A percentile compares a stretch with the other conserved stretches of the same genome.
Evolutionary conservation across 176 grass and related monocot genomes (phyloP).

Genomic region (Zoysia japonica): DNA sequence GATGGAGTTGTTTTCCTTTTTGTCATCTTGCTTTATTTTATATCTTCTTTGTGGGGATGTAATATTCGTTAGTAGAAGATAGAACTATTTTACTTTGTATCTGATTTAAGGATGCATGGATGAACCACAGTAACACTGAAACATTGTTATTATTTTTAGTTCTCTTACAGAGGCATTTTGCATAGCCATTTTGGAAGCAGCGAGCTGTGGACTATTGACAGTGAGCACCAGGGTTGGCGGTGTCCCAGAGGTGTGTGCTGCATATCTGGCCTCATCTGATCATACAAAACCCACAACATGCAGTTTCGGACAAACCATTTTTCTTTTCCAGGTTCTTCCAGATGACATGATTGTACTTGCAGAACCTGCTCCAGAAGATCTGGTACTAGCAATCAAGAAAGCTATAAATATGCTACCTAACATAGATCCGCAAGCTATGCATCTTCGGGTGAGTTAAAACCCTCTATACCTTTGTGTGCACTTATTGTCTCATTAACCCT

Average conservation of each 20-base stretch:
- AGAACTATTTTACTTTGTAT: background rate
- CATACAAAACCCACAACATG: constrained; percentile 8
- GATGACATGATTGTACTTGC: constrained; percentile 98
- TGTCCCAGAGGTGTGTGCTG: constrained; percentile 69
- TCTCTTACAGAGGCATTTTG: constrained; percentile 98
- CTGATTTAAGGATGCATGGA: constrained; percentile 2
- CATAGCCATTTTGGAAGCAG: constrained; percentile 97
- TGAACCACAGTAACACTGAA: constrained; percentile 19
- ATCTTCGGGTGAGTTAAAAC: constrained; percentile 56
- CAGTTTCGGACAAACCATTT: background rate
- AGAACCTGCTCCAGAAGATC: constrained; percentile 77
- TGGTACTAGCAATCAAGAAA: constrained; percentile 76
- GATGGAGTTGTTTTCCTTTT: background rate
- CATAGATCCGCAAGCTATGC: constrained; percentile 87
- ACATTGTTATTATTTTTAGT: constrained; percentile 51
- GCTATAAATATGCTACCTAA: constrained; percentile 85
- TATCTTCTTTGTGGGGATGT: background rate
- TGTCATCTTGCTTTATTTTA: background rate
- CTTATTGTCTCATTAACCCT: background rate
- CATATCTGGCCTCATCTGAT: constrained; percentile 1
- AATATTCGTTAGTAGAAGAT: constrained; percentile 22
- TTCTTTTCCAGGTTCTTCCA: constrained; percentile 75
- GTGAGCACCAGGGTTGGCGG: constrained; percentile 97
- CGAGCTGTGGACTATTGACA: constrained; percentile 93
- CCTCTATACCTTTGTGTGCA: constrained; percentile 10